Evolutionary conservation across 371 early-diverging fungal genomes (phyloP), one percentile per base, ranked within the genome.

Genomic region (Blakeslea trispora): DNA sequence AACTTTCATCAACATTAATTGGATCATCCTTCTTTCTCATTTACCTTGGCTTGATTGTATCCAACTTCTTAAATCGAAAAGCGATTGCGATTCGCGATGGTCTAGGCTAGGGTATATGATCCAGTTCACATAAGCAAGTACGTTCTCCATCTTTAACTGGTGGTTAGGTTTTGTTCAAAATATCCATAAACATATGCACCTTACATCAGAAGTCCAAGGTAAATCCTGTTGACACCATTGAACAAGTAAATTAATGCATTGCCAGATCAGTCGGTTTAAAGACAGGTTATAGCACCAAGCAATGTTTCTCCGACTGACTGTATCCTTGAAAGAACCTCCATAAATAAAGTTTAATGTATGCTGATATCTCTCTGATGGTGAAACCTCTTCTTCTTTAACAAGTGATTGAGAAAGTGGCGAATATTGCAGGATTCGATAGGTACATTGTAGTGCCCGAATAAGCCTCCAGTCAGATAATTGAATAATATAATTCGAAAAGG

Each of bases 41-140:
- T n/a, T 23, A 52, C 61, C 42, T 55, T 54, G 49, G 6, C 44
- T 39, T n/a, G 55, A 50, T 45, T 58, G 49, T 22, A 63, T 32
- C 63, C 63, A 63, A 7, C 47, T 24, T 23, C 39, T 23, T 19
- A 63, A 40, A 23, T 44, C 32, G 24, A 13, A 39, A 15, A 58
- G 24, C 24, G 63, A 63, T 34, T 41, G 22, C 6, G 58, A 40
- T 31, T 58, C 41, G 39, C 58, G 44, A 32, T 53, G 35, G 32
- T 63, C 58, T 18, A 50, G 24, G 18, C 58, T 22, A 10, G 63
- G 63, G 15, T 50, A 58, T 15, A 58, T 48, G 13, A 63, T 18
- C 54, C 53, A 63, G 23, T 63, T 57, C 23, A 63, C 37, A 28
- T 53, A 53, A 0, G 28, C 32, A 19, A 63, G 22, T 15, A 17